These are phyloP conservation scores for Rhododendron ferrugineum DNA, from an alignment of 148 eudicot species.

Conservation along the genomic window DNA sequence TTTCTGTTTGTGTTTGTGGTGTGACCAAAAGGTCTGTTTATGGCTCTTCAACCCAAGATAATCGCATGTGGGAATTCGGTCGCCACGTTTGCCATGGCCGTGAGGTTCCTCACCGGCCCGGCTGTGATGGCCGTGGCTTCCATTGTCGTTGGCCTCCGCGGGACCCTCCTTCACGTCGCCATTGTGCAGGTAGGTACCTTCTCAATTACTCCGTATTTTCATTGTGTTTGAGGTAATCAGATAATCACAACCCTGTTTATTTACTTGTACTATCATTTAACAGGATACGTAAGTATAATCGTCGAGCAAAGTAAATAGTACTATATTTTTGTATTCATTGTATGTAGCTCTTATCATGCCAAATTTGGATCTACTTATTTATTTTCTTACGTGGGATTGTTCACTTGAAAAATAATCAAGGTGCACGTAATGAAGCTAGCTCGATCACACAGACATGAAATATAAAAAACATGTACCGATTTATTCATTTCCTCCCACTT, in stretches of 20 bases:
- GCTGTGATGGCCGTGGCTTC: slow-evolving; percentile 86
- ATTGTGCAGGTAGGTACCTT: slow-evolving; percentile 85
- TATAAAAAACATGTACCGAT: background rate
- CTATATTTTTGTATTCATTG: too few relatives aligned
- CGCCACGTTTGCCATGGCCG: slow-evolving; percentile 73
- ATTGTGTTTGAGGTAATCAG: background rate
- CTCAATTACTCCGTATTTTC: background rate
- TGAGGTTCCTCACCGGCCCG: slow-evolving; percentile 77
- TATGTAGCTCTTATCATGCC: too few relatives aligned
- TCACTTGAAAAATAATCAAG: background rate
- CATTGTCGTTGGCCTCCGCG: slow-evolving; percentile 68
- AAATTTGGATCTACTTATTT: too few relatives aligned
- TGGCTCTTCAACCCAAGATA: slow-evolving; percentile 92
- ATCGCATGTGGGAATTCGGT: slow-evolving; percentile 86
- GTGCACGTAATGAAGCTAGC: background rate
- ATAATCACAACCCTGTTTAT: too few relatives aligned
- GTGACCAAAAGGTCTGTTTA: slow-evolving; percentile 57
- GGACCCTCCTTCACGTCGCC: slow-evolving; percentile 69
- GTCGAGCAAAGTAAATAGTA: too few relatives aligned
- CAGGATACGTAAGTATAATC: too few relatives aligned
- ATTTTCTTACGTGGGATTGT: background rate
- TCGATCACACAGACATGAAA: background rate
- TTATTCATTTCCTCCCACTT: background rate
- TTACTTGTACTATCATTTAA: too few relatives aligned
- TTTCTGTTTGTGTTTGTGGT: background rate